Conservation (phyloP, 371 early-diverging fungal genomes). For the Cokeromyces recurvatus region DNA sequence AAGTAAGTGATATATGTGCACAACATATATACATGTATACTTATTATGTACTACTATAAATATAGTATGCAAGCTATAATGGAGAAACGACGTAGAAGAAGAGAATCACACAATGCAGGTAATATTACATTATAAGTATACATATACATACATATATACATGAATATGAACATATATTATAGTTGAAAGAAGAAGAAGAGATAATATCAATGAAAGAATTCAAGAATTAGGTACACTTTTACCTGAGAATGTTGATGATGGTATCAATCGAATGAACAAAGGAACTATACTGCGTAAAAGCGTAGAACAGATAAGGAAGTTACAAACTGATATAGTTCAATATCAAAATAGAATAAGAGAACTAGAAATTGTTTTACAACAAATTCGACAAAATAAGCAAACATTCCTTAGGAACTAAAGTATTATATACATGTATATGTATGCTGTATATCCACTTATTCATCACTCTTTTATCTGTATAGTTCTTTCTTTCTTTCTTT, state of each 20-base stretch:
- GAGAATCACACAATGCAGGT: slow-evolving; percentile 95
- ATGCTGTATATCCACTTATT: too few species aligned
- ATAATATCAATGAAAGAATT: slow-evolving; percentile 96
- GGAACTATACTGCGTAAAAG: slow-evolving; percentile 81
- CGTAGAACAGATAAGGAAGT: slow-evolving; percentile 83
- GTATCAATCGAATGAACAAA: slow-evolving; percentile 74
- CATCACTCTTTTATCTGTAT: too few species aligned
- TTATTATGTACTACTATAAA: too few species aligned
- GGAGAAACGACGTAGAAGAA: slow-evolving; percentile 87
- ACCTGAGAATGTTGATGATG: slow-evolving; percentile 65
- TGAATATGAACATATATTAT: not conserved
- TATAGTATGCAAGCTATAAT: slow-evolving; percentile 40
- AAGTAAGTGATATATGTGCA: too few species aligned
- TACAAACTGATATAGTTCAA: slow-evolving; percentile 59
- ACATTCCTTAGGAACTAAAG: too few species aligned
- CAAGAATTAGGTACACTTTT: slow-evolving; percentile 84
- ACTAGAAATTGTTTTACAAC: slow-evolving; percentile 49
- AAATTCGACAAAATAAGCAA: slow-evolving; percentile 9
- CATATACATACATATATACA: too few species aligned
- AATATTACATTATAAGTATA: too few species aligned
- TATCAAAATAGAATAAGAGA: slow-evolving; percentile 65
- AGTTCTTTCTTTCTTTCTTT: too few species aligned
- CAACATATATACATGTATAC: too few species aligned
- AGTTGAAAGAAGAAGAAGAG: slow-evolving; percentile 92
- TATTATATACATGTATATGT: too few species aligned